Percentiles rank a stretch among this genome's conserved stretches.
phyloP scores from a whole-genome alignment of 768 basidiomycete species.

The Hemileccinum rubropunctum region DNA sequence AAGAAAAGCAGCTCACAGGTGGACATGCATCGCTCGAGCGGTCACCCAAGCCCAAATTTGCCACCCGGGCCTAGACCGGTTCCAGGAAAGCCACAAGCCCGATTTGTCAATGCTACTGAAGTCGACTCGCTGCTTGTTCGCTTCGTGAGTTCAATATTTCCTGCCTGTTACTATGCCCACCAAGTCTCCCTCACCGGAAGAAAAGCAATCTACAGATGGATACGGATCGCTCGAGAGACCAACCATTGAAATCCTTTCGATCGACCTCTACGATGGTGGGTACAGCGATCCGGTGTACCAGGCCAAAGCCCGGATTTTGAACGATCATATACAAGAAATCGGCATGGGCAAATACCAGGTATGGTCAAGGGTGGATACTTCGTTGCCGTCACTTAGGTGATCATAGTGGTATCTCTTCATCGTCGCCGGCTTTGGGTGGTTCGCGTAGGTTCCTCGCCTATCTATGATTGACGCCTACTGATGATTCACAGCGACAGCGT shows the following conservation, averaged over 20 bases:
- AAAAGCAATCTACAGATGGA: background rate
- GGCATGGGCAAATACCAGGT: slow-evolving; percentile 60
- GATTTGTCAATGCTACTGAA: too few species aligned
- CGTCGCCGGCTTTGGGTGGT: slow-evolving; percentile 43
- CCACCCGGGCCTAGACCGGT: too few species aligned
- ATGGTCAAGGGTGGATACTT: background rate
- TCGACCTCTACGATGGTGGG: slow-evolving; percentile 34
- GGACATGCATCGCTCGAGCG: background rate
- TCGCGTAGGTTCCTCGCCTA: slow-evolving; percentile 28
- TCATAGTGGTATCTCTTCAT: slow-evolving; percentile 37
- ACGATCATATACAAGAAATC: slow-evolving; percentile 48
- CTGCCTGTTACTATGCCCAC: too few species aligned
- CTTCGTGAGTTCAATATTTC: too few species aligned
- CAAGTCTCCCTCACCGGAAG: too few species aligned
- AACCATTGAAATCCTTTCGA: background rate
- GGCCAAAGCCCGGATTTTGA: slow-evolving; percentile 47
- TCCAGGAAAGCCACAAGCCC: too few species aligned
- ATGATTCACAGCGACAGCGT: slow-evolving; percentile 30
- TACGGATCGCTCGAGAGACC: background rate
- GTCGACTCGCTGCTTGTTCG: too few species aligned
- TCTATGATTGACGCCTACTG: background rate
- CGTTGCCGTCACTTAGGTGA: background rate
- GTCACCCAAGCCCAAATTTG: too few species aligned
- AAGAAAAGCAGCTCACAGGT: background rate
- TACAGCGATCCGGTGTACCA: slow-evolving; percentile 46